Conservation (phyloP, 306 rosid genomes). For the Hylodesmum podocarpum region DNA sequence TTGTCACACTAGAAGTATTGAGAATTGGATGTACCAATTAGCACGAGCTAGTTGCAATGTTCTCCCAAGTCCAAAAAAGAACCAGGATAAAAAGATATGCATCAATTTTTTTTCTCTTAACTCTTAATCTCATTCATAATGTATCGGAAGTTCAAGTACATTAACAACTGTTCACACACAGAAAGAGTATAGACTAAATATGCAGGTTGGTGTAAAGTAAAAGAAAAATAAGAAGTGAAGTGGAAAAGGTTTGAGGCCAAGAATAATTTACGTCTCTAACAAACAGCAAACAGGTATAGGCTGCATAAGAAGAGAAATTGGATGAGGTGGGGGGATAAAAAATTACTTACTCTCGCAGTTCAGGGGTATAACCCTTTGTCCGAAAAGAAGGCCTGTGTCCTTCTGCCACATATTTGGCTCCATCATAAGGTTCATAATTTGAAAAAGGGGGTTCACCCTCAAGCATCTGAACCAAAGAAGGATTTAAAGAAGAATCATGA, state of each 20-base stretch:
- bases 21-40: neutral
- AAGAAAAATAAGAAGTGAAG: neutral
- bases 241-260: slow-evolving; percentile 1
- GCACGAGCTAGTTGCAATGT: neutral
- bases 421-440: slow-evolving; percentile 80
- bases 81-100: neutral
- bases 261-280: neutral
- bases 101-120: neutral
- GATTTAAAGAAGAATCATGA: slow-evolving; percentile 1
- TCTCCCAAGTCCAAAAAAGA: neutral
- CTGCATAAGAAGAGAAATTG: neutral
- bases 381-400: slow-evolving; percentile 81
- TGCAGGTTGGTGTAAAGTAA: neutral
- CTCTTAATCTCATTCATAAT: neutral
- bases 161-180: neutral
- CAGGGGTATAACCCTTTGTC: slow-evolving; percentile 55
- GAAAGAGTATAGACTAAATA: neutral
- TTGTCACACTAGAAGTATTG: neutral
- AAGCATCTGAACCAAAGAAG: slow-evolving; percentile 72
- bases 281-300: neutral
- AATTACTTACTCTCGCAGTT: slow-evolving; percentile 70
- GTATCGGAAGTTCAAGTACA: neutral
- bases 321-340: neutral
- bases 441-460: slow-evolving; percentile 91
- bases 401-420: slow-evolving; percentile 81